Evolutionary conservation across 805 yeast genomes (phyloP).

Genomic region (Spathaspora boniae): DNA sequence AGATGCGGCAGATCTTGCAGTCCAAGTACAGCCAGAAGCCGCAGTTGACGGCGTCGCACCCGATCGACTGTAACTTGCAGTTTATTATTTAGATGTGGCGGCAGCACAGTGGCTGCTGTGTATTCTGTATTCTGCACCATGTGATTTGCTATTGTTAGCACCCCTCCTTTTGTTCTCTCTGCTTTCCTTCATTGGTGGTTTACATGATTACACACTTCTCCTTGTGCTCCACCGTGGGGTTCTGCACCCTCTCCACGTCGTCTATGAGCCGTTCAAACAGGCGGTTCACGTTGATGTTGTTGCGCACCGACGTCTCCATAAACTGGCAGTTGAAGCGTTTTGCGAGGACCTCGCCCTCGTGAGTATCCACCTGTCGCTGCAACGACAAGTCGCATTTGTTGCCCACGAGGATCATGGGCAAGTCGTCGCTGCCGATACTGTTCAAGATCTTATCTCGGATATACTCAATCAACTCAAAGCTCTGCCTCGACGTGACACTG

Average conservation of each 20-base stretch:
- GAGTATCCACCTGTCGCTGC: constrained; percentile 58
- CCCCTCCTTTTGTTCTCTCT: background rate
- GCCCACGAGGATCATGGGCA: constrained; percentile 57
- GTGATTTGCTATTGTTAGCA: background rate
- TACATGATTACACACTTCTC: constrained; percentile 51
- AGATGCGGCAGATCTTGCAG: constrained; percentile 60
- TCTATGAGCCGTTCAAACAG: constrained; percentile 60
- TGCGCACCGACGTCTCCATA: constrained; percentile 48
- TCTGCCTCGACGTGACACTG: constrained; percentile 72
- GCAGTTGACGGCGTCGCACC: constrained; percentile 77
- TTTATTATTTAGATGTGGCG: constrained; percentile 28
- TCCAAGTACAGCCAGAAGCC: constrained; percentile 78
- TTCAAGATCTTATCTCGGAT: constrained; percentile 83
- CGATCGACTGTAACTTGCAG: constrained; percentile 55
- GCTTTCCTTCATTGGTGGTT: background rate
- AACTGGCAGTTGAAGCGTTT: constrained; percentile 42
- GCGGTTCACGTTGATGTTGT: constrained; percentile 40
- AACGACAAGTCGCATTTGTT: constrained; percentile 66
- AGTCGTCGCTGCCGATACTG: constrained; percentile 47
- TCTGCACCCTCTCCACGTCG: constrained; percentile 59
- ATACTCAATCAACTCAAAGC: constrained; percentile 71
- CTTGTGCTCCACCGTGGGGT: constrained; percentile 38
- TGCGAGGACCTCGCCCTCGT: constrained; percentile 48
- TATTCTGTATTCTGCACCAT: background rate
- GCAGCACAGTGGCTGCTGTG: no score